phyloP scores from a whole-genome alignment of 805 yeast genomes.

The Debaryomyces prosopidis region DNA sequence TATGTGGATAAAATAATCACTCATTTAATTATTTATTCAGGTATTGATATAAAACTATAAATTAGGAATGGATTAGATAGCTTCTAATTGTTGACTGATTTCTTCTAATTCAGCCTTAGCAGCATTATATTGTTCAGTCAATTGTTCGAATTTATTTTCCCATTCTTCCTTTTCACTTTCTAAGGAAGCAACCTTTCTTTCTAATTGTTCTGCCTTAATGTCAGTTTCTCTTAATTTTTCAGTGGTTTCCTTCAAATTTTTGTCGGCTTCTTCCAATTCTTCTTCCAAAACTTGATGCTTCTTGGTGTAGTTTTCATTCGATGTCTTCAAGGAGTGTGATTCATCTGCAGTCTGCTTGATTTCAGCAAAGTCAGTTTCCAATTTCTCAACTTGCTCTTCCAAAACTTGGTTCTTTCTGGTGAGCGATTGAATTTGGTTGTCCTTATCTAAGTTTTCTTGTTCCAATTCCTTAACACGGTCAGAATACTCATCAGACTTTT shows the following conservation, averaged over 20 bases:
- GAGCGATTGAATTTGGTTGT: slow-evolving; percentile 90
- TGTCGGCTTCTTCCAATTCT: slow-evolving; percentile 87
- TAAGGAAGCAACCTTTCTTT: slow-evolving; percentile 87
- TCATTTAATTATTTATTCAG: background rate
- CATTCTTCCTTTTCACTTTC: slow-evolving; percentile 90
- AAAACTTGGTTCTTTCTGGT: slow-evolving; percentile 88
- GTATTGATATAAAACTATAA: background rate
- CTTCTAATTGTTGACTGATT: slow-evolving; percentile 93
- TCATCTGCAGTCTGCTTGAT: slow-evolving; percentile 88
- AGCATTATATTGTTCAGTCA: slow-evolving; percentile 74
- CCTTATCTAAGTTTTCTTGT: slow-evolving; percentile 89
- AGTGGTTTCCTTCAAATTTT: slow-evolving; percentile 88
- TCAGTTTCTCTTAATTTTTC: slow-evolving; percentile 94
- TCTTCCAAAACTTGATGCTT: slow-evolving; percentile 87
- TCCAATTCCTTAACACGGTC: slow-evolving; percentile 84
- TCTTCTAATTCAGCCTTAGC: slow-evolving; percentile 95
- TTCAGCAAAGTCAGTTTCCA: slow-evolving; percentile 71
- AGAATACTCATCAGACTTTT: slow-evolving; percentile 85
- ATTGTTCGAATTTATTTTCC: slow-evolving; percentile 89
- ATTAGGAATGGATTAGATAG: slow-evolving; percentile 36
- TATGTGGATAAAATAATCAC: background rate
- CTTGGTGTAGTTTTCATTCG: slow-evolving; percentile 88
- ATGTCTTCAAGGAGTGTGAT: slow-evolving; percentile 81
- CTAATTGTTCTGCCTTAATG: slow-evolving; percentile 93
- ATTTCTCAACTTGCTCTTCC: slow-evolving; percentile 79